A percentile compares a stretch with the other conserved stretches of the same genome.
Conservation (phyloP, 345 rosid species). For the Populus alba region DNA sequence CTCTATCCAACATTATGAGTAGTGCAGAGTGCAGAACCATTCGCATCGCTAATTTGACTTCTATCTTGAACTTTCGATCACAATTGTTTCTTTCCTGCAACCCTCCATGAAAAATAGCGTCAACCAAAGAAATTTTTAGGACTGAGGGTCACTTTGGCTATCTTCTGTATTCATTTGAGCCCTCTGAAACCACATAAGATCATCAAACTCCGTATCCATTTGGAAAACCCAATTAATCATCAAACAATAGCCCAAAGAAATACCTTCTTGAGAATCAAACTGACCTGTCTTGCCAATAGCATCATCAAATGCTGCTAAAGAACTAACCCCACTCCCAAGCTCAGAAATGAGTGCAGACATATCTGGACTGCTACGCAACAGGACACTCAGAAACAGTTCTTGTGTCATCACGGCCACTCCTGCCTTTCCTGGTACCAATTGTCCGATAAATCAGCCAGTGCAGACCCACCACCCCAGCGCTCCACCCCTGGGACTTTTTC, state of each 20-base stretch:
- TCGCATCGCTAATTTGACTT: too few species aligned
- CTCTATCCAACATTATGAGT: too few species aligned
- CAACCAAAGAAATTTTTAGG: neutral
- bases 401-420: neutral
- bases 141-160: neutral
- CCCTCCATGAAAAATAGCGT: neutral
- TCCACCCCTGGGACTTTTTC: neutral
- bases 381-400: neutral
- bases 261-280: too few species aligned
- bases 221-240: too few species aligned
- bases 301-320: too few species aligned
- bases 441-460: neutral
- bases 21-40: too few species aligned
- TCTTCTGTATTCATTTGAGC: neutral
- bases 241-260: neutral
- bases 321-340: neutral
- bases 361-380: neutral
- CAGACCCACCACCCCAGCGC: neutral
- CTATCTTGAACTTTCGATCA: too few species aligned
- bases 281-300: too few species aligned
- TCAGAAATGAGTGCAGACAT: neutral
- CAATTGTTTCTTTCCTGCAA: neutral
- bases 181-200: neutral
- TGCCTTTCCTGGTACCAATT: neutral
- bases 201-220: too few species aligned